Conservation (phyloP, 768 basidiomycete species). For the Pleurotus tuoliensis region DNA sequence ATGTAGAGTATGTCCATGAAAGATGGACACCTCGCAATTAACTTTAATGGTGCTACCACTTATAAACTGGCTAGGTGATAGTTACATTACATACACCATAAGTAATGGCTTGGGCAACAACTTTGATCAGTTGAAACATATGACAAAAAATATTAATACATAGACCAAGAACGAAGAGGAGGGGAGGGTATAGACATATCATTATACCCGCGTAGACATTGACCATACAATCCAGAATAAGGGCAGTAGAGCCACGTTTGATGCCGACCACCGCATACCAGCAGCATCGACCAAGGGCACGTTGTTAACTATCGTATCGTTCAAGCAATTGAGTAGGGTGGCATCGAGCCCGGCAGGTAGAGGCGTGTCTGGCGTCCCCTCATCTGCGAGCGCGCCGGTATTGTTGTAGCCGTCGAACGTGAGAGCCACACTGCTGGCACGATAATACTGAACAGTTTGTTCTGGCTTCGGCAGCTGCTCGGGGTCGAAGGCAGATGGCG, state of each 20-base stretch:
- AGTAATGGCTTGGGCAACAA: too few species aligned
- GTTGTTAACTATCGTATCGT: constrained; percentile 54
- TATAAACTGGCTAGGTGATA: too few species aligned
- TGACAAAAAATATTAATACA: background rate
- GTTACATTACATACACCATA: too few species aligned
- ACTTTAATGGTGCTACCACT: too few species aligned
- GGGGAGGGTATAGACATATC: too few species aligned
- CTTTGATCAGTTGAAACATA: too few species aligned
- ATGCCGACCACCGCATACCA: constrained; percentile 9
- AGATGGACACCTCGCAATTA: too few species aligned
- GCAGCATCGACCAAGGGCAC: constrained; percentile 52
- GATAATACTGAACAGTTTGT: constrained; percentile 65
- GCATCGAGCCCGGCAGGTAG: constrained; percentile 50
- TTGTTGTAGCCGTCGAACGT: constrained; percentile 68
- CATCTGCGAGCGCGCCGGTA: constrained; percentile 40
- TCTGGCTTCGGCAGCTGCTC: constrained; percentile 36
- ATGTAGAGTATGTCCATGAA: too few species aligned
- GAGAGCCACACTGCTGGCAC: constrained; percentile 58
- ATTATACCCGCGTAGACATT: too few species aligned
- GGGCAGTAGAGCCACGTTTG: constrained; percentile 18
- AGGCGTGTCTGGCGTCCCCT: constrained; percentile 42
- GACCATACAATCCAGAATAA: constrained; percentile 20
- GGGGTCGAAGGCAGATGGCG: constrained; percentile 18
- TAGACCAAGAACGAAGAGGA: background rate
- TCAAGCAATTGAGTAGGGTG: constrained; percentile 52